phyloP scores from a whole-genome alignment of 2,329 filamentous ascomycete genomes.

The Colletotrichum sp. region DNA sequence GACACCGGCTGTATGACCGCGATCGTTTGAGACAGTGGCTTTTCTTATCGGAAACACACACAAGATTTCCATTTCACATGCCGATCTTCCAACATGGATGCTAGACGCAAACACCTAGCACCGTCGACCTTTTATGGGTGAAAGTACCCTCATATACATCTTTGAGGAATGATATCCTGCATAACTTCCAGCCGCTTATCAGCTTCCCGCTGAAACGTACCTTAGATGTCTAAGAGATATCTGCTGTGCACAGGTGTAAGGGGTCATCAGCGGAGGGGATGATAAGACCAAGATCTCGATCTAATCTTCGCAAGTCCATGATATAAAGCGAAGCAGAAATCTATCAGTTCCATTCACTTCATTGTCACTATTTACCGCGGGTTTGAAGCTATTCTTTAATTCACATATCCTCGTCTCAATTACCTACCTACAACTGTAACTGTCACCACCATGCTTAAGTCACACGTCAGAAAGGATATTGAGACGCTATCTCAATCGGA shows the following conservation, averaged over 20 bases:
- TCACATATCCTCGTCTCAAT: not conserved
- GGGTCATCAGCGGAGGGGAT: not conserved
- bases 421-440: not conserved
- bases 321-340: not conserved
- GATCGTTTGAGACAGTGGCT: not conserved
- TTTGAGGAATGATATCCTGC: not conserved
- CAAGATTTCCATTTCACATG: not conserved
- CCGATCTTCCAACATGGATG: not conserved
- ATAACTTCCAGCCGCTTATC: not conserved
- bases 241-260: not conserved
- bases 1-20: not conserved
- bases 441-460: not conserved
- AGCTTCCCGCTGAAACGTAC: not conserved
- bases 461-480: not conserved
- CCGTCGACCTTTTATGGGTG: not conserved
- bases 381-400: rapidly evolving
- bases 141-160: not conserved
- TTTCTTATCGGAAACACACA: not conserved
- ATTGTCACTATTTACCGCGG: not conserved
- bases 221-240: not conserved
- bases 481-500: not conserved
- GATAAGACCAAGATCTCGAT: not conserved
- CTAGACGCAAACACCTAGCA: not conserved
- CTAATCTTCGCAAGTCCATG: not conserved
- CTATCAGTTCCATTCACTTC: not conserved